A percentile compares a stretch with the other conserved stretches of the same genome.
Conservation (phyloP, 164 flowering plant species). For the Tinospora cordifolia region DNA sequence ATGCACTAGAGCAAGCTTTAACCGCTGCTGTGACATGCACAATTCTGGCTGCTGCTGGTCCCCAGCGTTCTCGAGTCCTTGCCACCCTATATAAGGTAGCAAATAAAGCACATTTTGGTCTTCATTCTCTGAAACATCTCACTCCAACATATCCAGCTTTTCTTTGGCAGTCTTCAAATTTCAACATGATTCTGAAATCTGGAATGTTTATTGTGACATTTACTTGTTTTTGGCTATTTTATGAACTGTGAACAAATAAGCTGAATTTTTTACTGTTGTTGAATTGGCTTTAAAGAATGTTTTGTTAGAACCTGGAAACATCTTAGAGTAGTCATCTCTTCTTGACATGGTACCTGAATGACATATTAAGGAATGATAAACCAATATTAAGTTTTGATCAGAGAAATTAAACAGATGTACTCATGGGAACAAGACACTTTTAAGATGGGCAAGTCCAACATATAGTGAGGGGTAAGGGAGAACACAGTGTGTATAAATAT, state of each 20-base stretch:
- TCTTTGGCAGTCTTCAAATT: not conserved
- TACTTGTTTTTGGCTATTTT: not conserved
- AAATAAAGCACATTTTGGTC: not conserved
- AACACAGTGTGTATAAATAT: no score
- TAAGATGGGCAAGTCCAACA: no score
- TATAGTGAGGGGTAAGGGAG: no score
- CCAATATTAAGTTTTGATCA: no score
- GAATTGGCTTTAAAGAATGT: not conserved
- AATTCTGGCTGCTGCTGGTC: slow-evolving; percentile 98
- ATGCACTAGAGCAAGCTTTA: slow-evolving; percentile 90
- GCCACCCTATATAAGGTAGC: slow-evolving; percentile 91
- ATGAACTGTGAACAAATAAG: not conserved
- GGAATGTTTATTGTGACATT: not conserved
- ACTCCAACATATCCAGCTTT: not conserved
- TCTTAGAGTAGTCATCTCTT: no score
- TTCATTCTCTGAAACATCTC: not conserved
- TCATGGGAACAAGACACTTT: no score
- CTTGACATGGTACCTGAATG: no score
- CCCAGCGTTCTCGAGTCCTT: slow-evolving; percentile 97
- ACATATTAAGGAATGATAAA: no score
- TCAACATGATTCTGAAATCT: not conserved
- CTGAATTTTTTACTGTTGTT: not conserved
- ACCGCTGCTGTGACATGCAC: slow-evolving; percentile 98
- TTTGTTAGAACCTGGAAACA: not conserved
- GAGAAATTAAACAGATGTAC: no score